Conservation (phyloP, 2,329 filamentous ascomycete species). For the Amphichorda felina region DNA sequence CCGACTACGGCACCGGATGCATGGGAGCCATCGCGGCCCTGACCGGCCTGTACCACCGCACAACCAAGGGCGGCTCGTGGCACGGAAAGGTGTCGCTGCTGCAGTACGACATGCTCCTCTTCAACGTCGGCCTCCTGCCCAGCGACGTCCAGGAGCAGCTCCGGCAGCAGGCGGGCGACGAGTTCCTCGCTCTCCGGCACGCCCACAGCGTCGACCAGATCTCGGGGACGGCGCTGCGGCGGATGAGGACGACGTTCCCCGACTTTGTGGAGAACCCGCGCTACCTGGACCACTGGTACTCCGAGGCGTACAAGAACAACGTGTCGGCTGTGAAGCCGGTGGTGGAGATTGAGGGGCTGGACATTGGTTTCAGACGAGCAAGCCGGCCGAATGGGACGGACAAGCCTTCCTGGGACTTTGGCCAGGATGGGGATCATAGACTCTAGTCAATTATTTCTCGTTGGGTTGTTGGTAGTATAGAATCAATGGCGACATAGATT, state of each 20-base stretch:
- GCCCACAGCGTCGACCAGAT: constrained; percentile 55
- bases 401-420: constrained; percentile 42
- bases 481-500: too few species aligned
- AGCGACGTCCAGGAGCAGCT: constrained; percentile 38
- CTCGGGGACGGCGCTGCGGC: constrained; percentile 43
- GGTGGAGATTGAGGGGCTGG: constrained; percentile 29
- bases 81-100: constrained; percentile 51
- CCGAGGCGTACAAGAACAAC: constrained; percentile 24
- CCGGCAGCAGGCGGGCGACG: constrained; percentile 31
- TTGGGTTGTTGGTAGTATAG: background rate
- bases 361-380: constrained; percentile 29
- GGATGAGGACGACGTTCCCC: constrained; percentile 39
- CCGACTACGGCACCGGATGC: constrained; percentile 59
- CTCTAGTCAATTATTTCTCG: too few species aligned
- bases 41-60: constrained; percentile 49
- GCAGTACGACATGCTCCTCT: constrained; percentile 57
- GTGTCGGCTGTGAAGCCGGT: constrained; percentile 30
- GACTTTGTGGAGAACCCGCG: constrained; percentile 37
- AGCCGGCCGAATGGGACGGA: constrained; percentile 43
- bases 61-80: constrained; percentile 53
- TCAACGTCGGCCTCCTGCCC: constrained; percentile 46
- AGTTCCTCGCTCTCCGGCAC: constrained; percentile 46
- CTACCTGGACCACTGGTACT: constrained; percentile 37
- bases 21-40: constrained; percentile 59
- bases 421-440: constrained; percentile 23